Base-by-base conservation (phyloP, 768 basidiomycete genomes). In the Lactarius trivialis region DNA sequence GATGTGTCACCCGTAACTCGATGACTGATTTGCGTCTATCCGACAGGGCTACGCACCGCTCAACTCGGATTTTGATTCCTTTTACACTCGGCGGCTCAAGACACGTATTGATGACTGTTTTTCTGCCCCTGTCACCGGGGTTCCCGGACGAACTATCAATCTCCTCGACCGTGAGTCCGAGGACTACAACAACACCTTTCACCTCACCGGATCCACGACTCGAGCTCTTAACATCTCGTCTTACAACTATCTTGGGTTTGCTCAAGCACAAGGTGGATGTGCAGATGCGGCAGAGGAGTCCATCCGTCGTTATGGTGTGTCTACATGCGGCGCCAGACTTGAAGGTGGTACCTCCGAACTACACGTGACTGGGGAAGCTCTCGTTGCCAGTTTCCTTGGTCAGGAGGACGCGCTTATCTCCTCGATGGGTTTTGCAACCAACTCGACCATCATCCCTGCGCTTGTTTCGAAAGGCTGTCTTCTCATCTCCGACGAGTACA, bases 231-330 rank as follows among this genome's bases (percentile, higher is more conserved):
- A 99, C 73, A 89, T 98, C 67, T 95, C 94, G 0, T 97, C 93
- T 8, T 99, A 99, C 79, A 99, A 98, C 76, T 99, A 98, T 72
- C 92, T 99, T 69, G 97, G 97, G 4, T 99, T 99, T 71, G 97
- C 96, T 0, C 93, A 96, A 71, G 89, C 88, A 17, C 82, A 83
- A 3, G 97, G 97, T 15, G 90, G 91, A 7, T 97, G 94, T 71
- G 92, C 97, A 8, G 97, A 98, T 70, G 92, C 91, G 6, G 95
- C 93, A 8, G 93, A 95, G 71, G 88, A 90, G 65, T 76, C 81
- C 21, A 84, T 98, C 72, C 80, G 78, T 65, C 83, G 85, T 4
- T 95, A 94, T 70, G 96, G 96, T 28, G 75, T 94, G 19, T 83
- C 86, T 3, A 77, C 86, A 0, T 86, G 85, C 60, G 93, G 92